Conservation (phyloP, 352 stramenopile species). For the Pythium plurisporium region DNA sequence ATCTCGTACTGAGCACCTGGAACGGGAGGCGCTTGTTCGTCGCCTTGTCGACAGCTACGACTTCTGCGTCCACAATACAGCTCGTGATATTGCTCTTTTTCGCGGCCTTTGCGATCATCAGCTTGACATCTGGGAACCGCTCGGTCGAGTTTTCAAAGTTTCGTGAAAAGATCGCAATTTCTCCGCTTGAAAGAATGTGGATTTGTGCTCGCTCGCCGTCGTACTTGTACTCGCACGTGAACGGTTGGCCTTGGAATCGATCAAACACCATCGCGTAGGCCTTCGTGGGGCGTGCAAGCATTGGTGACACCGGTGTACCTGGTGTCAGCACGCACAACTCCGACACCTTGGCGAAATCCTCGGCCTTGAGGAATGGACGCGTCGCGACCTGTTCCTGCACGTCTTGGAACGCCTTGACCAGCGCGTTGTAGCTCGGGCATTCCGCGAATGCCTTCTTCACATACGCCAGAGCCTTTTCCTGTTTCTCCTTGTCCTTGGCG, state of each 20-base stretch:
- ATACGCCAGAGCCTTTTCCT: slow-evolving; percentile 86
- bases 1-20: slow-evolving; percentile 97
- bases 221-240: slow-evolving; percentile 99
- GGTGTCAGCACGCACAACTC: slow-evolving; percentile 89
- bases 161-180: slow-evolving; percentile 96
- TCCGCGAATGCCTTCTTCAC: slow-evolving; percentile 99
- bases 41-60: slow-evolving; percentile 97
- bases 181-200: slow-evolving; percentile 86
- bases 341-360: slow-evolving; percentile 55
- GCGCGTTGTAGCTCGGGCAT: slow-evolving; percentile 93
- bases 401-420: slow-evolving; percentile 88
- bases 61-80: slow-evolving; percentile 98
- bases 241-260: slow-evolving; percentile 92
- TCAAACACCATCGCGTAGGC: slow-evolving; percentile 96
- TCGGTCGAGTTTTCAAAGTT: slow-evolving; percentile 98
- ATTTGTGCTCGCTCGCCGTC: slow-evolving; percentile 98
- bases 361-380: slow-evolving; percentile 40
- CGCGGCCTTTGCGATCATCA: slow-evolving; percentile 62
- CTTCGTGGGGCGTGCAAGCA: slow-evolving; percentile 98
- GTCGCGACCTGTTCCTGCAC: slow-evolving; percentile 40
- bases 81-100: slow-evolving; percentile 56
- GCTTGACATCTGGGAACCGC: slow-evolving; percentile 93
- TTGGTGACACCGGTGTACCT: slow-evolving; percentile 97
- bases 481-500: slow-evolving; percentile 74
- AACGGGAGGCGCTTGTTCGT: slow-evolving; percentile 97